phyloP scores from a whole-genome alignment of 169 alveolate species.

The Toxoplasma gondii region DNA sequence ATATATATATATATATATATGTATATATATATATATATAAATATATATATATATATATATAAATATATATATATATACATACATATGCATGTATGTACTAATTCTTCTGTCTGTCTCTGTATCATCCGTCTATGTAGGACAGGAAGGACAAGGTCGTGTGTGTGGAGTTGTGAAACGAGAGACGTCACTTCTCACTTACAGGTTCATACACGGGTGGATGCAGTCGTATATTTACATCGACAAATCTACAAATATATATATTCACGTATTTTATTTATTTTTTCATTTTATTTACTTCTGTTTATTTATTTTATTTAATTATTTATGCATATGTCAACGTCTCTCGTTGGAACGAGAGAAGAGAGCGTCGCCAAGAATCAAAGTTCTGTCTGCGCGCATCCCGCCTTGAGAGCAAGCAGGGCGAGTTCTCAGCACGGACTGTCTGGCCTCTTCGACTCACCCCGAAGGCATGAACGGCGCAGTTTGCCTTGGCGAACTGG shows the following conservation, averaged over 20 bases:
- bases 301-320: too few species aligned
- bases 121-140: too few species aligned
- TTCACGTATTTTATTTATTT: neutral
- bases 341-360: neutral
- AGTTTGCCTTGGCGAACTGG: neutral
- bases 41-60: too few species aligned
- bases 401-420: too few species aligned
- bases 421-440: too few species aligned
- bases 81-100: too few species aligned
- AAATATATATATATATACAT: too few species aligned
- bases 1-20: too few species aligned
- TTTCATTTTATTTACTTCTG: neutral
- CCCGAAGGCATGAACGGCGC: constrained; percentile 33
- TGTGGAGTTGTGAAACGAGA: neutral
- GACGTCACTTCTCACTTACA: neutral
- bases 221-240: neutral
- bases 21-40: too few species aligned
- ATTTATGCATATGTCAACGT: neutral
- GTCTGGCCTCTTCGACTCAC: neutral
- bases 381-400: too few species aligned
- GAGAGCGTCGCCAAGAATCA: too few species aligned
- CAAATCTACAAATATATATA: neutral
- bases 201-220: neutral
- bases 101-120: neutral
- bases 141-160: too few species aligned